Evolutionary conservation across 1,139 yeast species (phyloP), one percentile per base, ranked within the genome.

Genomic region (Saccharomyces hybrid): DNA sequence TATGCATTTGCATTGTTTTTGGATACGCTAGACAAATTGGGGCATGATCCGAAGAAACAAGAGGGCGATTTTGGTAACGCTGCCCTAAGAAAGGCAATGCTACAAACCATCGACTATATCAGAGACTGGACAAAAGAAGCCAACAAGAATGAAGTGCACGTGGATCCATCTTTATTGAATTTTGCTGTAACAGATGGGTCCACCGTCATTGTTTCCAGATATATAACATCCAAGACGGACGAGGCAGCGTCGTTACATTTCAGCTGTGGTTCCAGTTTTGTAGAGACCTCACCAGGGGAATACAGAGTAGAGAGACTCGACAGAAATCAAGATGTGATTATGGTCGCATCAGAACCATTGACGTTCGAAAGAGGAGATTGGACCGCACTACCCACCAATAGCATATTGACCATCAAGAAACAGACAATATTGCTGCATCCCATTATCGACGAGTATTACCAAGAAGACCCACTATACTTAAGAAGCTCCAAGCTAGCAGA

Each of bases 281-380:
- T 85, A 53, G 99, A 91, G 71, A 85, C 87, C 65, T 87, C 83
- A 57, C 96, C 96, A 0, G 90, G 93, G 4, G 86, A 89, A 63
- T 93, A 89, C 73, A 81, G 88, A 64, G 90, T 93, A 97, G 97
- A 93, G 70, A 77, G 99, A 51, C 76, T 88, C 56, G 96, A 91
- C 69, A 77, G 97, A 52, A 88, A 95, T 7, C 98, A 91, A 68
- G 93, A 89, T 69, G 93, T 93, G 41, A 85, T 93, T n/a, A 87
- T 93, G 83, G 89, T 93, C 47, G 96, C 99, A 1, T 85, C 96
- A 38, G 99, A 93, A 67, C 99, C 99, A 0, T 76, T 93, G 56
- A 93, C 99, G 0, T 93, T 93, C 71, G 98, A 93, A 73, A 76
- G 99, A 55, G 93, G 93, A 46, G 99, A 93, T 72, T 93, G 99